Base-by-base conservation (phyloP, 2,329 filamentous ascomycete genomes). In the Botrytis cinerea region DNA sequence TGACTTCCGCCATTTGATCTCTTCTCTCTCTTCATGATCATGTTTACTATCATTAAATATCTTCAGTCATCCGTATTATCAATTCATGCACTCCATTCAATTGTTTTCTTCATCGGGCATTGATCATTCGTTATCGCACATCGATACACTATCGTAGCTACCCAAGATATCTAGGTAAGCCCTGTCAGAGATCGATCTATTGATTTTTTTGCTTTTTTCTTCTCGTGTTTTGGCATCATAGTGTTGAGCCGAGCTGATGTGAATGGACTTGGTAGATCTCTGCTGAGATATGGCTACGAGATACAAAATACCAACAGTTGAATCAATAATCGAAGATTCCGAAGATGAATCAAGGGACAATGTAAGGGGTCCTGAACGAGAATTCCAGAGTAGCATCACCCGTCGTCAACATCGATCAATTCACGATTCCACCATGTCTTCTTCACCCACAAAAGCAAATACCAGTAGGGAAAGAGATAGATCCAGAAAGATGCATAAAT, bases 311-410 rank as follows among this genome's bases (percentile, higher is more conserved):
- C 76, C 79, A 73, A 75, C 77, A 14, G 71, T 79, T 60, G 77
- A 79, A 74, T 70, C 77, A 46, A 81, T 81, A 28, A 67, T 77
- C 45, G 80, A 80, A 67, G 75, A 77, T 62, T 76, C 76, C 40
- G 79, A 80, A 60, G 77, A 79, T 76, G 78, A 78, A 72, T 70
- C 76, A 73, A 75, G 73, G 67, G 73, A 67, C n/a, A 73, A 73
- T 61, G 61, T 77, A 70, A 78, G 72, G 73, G 73, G 61, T 38
- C 73, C 64, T 51, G 74, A 76, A 43, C 72, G 73, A 35, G 74
- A 74, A 35, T 70, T 66, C 43, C 46, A 71, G n/a, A 72, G 60
- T 43, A 74, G 77, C 28, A 57, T 32, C n/a, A 63, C 67, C 43
- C 75, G 69, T 67, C 78, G 68, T 60, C 75, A 66, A 38, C 46